A percentile compares a stretch with the other conserved stretches of the same genome.
These are phyloP conservation scores for Penicillium expansum DNA, from an alignment of 2,329 filamentous ascomycete species.

Conservation along the genomic window DNA sequence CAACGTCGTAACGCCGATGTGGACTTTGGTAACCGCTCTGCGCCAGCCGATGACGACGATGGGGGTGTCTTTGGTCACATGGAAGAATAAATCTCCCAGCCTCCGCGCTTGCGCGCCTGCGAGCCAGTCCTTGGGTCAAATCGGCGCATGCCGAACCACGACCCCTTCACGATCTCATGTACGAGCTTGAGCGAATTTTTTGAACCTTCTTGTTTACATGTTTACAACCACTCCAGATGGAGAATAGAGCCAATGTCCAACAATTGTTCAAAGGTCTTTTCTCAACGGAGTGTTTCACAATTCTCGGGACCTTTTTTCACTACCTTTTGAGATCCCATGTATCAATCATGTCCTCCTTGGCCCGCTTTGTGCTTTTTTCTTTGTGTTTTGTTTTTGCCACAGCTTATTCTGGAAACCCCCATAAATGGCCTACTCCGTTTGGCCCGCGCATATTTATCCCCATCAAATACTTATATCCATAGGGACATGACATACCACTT, in stretches of 20 bases:
- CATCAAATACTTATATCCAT: constrained; percentile 12
- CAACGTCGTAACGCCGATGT: constrained; percentile 38
- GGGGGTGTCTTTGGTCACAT: constrained; percentile 94
- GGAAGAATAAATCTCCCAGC: constrained; percentile 67
- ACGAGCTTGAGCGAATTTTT: constrained; percentile 40
- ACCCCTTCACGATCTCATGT: constrained; percentile 36
- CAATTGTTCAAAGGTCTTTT: constrained; percentile 7
- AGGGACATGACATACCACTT: neutral
- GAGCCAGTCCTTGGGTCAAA: constrained; percentile 9
- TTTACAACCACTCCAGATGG: constrained; percentile 16
- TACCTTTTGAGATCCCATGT: constrained; percentile 22
- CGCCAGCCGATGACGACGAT: constrained; percentile 81
- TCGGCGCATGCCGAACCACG: constrained; percentile 16
- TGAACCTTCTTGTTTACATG: constrained; percentile 28
- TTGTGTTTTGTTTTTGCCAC: constrained; percentile 2
- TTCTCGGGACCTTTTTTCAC: constrained; percentile 19
- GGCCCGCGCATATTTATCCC: constrained; percentile 25
- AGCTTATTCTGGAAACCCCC: constrained; percentile 19
- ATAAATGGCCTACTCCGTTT: constrained; percentile 22
- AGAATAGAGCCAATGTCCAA: neutral
- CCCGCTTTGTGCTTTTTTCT: constrained; percentile 10
- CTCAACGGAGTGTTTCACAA: constrained; percentile 13
- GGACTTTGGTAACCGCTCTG: constrained; percentile 39
- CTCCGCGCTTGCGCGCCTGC: neutral
- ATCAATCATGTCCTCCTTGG: constrained; percentile 27